Conservation (phyloP, 139 green algal species). For the Tetradesmus obliquus region DNA sequence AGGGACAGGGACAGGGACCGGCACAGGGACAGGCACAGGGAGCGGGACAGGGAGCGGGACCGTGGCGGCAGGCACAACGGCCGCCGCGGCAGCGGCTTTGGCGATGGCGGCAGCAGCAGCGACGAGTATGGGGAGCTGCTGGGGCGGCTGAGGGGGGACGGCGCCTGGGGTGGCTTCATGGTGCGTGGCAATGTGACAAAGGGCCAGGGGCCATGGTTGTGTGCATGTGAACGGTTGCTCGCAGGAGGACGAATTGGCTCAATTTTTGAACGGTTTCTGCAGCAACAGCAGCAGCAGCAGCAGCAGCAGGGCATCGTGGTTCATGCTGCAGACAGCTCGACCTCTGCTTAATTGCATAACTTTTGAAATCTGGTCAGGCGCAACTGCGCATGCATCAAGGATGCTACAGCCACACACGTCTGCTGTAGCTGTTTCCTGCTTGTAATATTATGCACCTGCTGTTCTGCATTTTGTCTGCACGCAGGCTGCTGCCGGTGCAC, state of each 20-base stretch:
- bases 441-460: background rate
- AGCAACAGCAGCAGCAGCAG: too few species aligned
- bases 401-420: too few species aligned
- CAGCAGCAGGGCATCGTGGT: too few species aligned
- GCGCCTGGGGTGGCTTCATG: slow-evolving; percentile 18
- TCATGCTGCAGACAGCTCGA: too few species aligned
- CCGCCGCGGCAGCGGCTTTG: slow-evolving; percentile 4
- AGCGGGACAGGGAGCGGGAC: background rate
- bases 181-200: background rate
- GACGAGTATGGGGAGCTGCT: slow-evolving; percentile 9
- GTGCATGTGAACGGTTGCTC: too few species aligned
- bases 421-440: too few species aligned
- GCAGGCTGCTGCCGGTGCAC: background rate
- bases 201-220: too few species aligned
- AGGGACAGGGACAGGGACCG: background rate
- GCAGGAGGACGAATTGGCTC: too few species aligned
- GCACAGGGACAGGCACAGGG: background rate
- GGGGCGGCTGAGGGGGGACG: background rate
- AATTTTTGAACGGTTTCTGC: too few species aligned
- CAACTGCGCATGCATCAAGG: too few species aligned
- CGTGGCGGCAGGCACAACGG: background rate
- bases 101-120: slow-evolving; percentile 18
- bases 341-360: too few species aligned
- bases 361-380: too few species aligned
- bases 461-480: background rate